These are phyloP conservation scores for Clarireedia hainanense DNA, from an alignment of 2,329 filamentous ascomycete species.

Conservation along the genomic window DNA sequence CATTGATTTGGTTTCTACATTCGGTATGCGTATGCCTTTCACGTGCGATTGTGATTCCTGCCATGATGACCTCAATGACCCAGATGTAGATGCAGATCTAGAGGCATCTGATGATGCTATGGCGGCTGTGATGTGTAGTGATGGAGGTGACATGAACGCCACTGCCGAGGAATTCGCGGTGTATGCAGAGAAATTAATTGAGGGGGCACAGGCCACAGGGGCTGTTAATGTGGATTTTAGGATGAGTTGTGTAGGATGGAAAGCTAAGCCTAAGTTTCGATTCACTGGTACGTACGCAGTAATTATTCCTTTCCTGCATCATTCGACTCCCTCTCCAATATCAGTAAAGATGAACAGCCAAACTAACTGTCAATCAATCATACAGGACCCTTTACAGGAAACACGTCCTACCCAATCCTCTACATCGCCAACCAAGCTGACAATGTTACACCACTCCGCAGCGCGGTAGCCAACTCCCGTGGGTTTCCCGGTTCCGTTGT, in stretches of 20 bases:
- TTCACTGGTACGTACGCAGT: slow-evolving; percentile 16
- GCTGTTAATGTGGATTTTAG: slow-evolving; percentile 35
- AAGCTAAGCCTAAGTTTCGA: slow-evolving; percentile 26
- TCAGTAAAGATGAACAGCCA: background rate
- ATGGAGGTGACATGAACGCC: slow-evolving; percentile 17
- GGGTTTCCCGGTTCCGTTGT: slow-evolving; percentile 39
- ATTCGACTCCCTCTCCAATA: background rate
- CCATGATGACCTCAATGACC: background rate
- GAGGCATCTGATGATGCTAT: slow-evolving; percentile 20
- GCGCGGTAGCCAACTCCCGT: slow-evolving; percentile 26
- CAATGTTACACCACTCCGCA: slow-evolving; percentile 30
- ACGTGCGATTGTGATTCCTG: slow-evolving; percentile 4
- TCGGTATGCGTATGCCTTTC: slow-evolving; percentile 11
- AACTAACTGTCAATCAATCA: background rate
- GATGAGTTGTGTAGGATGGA: slow-evolving; percentile 30
- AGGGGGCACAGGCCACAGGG: slow-evolving; percentile 36
- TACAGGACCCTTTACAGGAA: slow-evolving; percentile 28
- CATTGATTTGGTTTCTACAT: slow-evolving; percentile 8
- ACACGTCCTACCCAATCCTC: slow-evolving; percentile 31
- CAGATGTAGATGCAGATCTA: slow-evolving; percentile 7
- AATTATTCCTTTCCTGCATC: too few relatives aligned
- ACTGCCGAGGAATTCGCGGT: slow-evolving; percentile 19
- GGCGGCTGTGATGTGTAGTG: slow-evolving; percentile 25
- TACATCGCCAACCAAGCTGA: slow-evolving; percentile 32
- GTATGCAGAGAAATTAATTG: slow-evolving; percentile 19